These are phyloP conservation scores for Iodosphaeria phyllophila DNA, from an alignment of 2,329 filamentous ascomycete genomes.

Conservation along the genomic window DNA sequence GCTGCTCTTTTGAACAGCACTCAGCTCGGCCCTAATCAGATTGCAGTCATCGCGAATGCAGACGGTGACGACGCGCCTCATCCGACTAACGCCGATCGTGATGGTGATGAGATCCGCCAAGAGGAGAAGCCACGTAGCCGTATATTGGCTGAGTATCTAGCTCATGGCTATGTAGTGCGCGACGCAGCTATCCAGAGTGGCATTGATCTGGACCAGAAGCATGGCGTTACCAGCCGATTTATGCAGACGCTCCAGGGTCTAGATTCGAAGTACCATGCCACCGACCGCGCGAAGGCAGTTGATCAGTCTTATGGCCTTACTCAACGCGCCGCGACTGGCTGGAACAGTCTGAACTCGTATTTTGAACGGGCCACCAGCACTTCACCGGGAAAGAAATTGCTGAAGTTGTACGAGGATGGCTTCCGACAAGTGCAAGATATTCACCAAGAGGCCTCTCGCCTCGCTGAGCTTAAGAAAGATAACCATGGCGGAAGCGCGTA, in stretches of 20 bases:
- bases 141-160: slow-evolving; percentile 90
- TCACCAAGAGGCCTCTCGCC: slow-evolving; percentile 71
- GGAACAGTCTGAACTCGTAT: slow-evolving; percentile 60
- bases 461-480: slow-evolving; percentile 73
- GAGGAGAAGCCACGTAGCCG: slow-evolving; percentile 93
- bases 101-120: slow-evolving; percentile 59
- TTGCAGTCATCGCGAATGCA: slow-evolving; percentile 52
- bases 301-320: slow-evolving; percentile 74
- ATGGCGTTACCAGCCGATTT: slow-evolving; percentile 72
- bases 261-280: slow-evolving; percentile 73
- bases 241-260: slow-evolving; percentile 56
- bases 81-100: slow-evolving; percentile 33
- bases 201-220: slow-evolving; percentile 75
- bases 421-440: slow-evolving; percentile 88
- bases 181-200: slow-evolving; percentile 60
- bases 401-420: slow-evolving; percentile 70
- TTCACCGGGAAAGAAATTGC: slow-evolving; percentile 73
- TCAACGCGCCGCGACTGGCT: slow-evolving; percentile 45
- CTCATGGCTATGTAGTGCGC: slow-evolving; percentile 77
- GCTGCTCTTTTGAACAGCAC: slow-evolving; percentile 95
- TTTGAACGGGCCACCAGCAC: slow-evolving; percentile 85
- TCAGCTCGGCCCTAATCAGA: slow-evolving; percentile 73
- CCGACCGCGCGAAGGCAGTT: slow-evolving; percentile 65
- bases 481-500: slow-evolving; percentile 38
- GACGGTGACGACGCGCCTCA: slow-evolving; percentile 41